Evolutionary conservation across 2,329 filamentous ascomycete genomes (phyloP).

Genomic region (Aspergillus spinulosporus): DNA sequence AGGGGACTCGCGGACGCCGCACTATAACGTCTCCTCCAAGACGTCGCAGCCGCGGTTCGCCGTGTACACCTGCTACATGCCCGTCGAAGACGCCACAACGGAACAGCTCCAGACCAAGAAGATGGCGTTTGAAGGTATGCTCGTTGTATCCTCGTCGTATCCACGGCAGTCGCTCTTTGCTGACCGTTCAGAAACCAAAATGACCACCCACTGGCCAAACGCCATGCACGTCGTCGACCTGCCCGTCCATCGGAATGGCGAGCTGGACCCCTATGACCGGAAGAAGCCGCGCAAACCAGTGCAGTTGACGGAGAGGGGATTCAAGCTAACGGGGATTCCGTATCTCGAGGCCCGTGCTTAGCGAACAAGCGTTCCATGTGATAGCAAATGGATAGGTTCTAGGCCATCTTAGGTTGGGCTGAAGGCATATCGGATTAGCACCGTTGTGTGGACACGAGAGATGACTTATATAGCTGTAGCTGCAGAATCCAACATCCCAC

Average conservation of each 20-base stretch:
- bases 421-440: too few relatives aligned
- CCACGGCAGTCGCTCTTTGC: not conserved
- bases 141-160: constrained; percentile 4
- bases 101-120: constrained; percentile 48
- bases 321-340: constrained; percentile 49
- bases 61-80: constrained; percentile 46
- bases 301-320: constrained; percentile 45
- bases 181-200: constrained; percentile 5
- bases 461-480: too few relatives aligned
- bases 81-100: constrained; percentile 40
- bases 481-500: too few relatives aligned
- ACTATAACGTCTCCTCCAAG: constrained; percentile 43
- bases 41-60: constrained; percentile 33
- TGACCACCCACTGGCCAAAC: constrained; percentile 45
- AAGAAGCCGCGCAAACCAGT: constrained; percentile 34
- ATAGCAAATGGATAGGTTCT: too few relatives aligned
- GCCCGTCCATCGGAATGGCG: constrained; percentile 24
- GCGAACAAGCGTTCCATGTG: not conserved
- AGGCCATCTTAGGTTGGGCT: too few relatives aligned
- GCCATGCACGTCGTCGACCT: constrained; percentile 25
- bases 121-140: constrained; percentile 39
- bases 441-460: too few relatives aligned
- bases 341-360: constrained; percentile 4
- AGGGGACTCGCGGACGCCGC: constrained; percentile 39
- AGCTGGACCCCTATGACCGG: constrained; percentile 31